Percentiles rank a stretch among this genome's conserved stretches.
phyloP scores from a whole-genome alignment of 2,329 filamentous ascomycete species.

The Aspergillus hiratsukae region DNA sequence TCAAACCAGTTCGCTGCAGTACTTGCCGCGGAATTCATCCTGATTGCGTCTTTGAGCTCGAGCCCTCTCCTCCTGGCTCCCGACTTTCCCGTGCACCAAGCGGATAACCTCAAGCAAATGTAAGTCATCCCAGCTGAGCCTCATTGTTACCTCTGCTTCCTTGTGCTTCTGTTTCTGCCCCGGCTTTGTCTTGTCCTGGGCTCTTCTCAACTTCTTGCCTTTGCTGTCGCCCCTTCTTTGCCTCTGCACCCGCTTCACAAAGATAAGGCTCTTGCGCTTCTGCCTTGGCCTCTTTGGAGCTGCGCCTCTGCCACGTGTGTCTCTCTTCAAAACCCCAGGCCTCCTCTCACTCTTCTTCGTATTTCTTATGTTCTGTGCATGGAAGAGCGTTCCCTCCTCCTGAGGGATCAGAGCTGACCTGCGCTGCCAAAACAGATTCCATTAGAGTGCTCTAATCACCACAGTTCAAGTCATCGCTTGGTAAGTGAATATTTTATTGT shows the following conservation, averaged over 20 bases:
- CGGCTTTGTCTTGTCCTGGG: not conserved
- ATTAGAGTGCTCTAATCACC: not conserved
- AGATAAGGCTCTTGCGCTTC: not conserved
- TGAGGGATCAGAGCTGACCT: not conserved
- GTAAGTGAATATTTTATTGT: not conserved
- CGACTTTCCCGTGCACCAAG: not conserved
- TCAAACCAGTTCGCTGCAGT: not conserved
- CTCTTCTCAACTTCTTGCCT: not conserved
- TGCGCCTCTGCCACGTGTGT: not conserved
- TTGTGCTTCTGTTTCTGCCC: not conserved
- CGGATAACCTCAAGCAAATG: not conserved
- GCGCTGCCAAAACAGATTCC: not conserved
- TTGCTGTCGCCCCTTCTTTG: not conserved
- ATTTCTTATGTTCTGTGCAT: not conserved
- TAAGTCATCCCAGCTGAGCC: not conserved
- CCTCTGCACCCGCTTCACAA: not conserved
- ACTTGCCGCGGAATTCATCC: not conserved
- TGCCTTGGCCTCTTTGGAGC: not conserved
- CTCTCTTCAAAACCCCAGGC: not conserved
- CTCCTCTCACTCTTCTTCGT: not conserved
- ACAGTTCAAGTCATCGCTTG: not conserved
- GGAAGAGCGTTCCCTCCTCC: not conserved
- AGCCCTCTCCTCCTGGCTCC: not conserved
- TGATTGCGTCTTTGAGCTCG: not conserved
- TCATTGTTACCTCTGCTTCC: not conserved